These are phyloP conservation scores for Croton setiger DNA, from an alignment of 441 rosid species.

Conservation along the genomic window DNA sequence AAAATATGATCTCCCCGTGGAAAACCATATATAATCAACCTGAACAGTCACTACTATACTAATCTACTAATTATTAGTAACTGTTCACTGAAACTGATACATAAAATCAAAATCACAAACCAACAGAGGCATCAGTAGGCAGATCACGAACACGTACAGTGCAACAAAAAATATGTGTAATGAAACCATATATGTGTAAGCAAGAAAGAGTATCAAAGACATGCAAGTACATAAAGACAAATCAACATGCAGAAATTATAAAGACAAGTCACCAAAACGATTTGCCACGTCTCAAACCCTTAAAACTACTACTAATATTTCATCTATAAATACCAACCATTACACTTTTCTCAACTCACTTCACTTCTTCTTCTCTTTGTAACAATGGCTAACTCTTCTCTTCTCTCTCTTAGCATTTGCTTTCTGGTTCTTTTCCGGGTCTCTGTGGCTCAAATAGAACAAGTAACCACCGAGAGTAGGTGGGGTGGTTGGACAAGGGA, in stretches of 20 bases:
- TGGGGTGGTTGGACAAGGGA: neutral
- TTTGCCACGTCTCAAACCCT: slow-evolving; percentile 11
- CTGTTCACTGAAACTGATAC: too few species aligned
- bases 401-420: slow-evolving; percentile 27
- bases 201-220: slow-evolving; percentile 6
- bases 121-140: neutral
- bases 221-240: slow-evolving; percentile 12
- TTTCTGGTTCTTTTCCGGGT: slow-evolving; percentile 29
- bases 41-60: too few species aligned
- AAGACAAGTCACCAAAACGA: slow-evolving; percentile 5
- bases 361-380: neutral
- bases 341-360: too few species aligned
- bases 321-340: neutral
- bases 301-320: neutral
- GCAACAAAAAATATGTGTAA: neutral
- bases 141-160: neutral
- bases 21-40: too few species aligned
- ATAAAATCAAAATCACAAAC: neutral
- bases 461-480: neutral
- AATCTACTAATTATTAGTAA: too few species aligned
- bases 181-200: neutral
- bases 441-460: slow-evolving; percentile 15
- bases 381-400: slow-evolving; percentile 24
- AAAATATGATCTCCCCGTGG: too few species aligned
- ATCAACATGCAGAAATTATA: slow-evolving; percentile 3